Percentiles rank a stretch among this genome's conserved stretches.
These are phyloP conservation scores for Quercus aquifolioides DNA, from an alignment of 306 rosid species.

Conservation along the genomic window DNA sequence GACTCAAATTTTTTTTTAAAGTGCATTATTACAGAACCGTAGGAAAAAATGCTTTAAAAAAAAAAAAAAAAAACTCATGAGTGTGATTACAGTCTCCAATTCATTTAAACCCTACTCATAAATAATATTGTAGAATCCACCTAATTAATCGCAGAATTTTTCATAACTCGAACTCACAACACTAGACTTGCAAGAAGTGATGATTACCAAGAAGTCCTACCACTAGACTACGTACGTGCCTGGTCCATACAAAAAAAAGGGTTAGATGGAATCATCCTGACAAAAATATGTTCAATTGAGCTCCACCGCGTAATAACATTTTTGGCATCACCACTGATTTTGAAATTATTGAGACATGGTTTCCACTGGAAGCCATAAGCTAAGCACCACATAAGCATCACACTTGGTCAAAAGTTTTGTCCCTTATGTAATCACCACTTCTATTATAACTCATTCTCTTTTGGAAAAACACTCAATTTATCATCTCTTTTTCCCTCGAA, in stretches of 20 bases:
- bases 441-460: not conserved
- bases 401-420: not conserved
- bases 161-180: too few species aligned
- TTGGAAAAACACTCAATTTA: not conserved
- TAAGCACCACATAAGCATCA: not conserved
- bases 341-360: not conserved
- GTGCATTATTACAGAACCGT: too few species aligned
- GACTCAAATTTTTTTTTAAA: too few species aligned
- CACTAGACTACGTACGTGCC: too few species aligned
- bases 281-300: not conserved
- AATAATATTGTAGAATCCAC: not conserved
- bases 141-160: too few species aligned
- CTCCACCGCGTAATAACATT: not conserved
- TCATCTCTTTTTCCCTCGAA: constrained; percentile 6
- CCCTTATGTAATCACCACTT: not conserved
- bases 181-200: not conserved
- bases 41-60: too few species aligned
- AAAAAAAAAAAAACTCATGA: too few species aligned
- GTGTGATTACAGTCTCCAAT: too few species aligned
- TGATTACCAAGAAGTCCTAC: not conserved
- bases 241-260: not conserved
- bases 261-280: not conserved
- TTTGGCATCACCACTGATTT: not conserved
- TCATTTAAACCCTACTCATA: too few species aligned
- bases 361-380: not conserved